Conservation (phyloP, 805 yeast species). For the Barnettozyma salicaria region DNA sequence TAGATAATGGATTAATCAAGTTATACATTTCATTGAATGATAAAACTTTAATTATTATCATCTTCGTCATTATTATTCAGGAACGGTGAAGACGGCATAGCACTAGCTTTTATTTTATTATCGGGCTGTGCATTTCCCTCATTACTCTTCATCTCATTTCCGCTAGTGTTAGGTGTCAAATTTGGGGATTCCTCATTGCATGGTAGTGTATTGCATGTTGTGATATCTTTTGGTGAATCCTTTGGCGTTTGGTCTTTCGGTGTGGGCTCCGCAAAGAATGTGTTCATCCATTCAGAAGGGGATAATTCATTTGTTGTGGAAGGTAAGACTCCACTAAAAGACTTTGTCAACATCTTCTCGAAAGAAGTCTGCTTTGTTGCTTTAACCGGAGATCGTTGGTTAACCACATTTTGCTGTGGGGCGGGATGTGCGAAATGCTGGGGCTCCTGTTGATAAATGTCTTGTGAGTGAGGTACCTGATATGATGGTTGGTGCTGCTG, state of each 20-base stretch:
- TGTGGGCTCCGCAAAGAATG: slow-evolving; percentile 23
- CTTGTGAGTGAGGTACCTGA: neutral
- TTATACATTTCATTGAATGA: too few relatives aligned
- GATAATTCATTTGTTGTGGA: slow-evolving; percentile 14
- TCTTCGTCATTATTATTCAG: too few relatives aligned
- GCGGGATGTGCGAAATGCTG: neutral
- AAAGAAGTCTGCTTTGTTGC: slow-evolving; percentile 30
- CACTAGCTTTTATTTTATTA: slow-evolving; percentile 10
- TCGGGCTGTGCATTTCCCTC: neutral
- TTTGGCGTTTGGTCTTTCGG: slow-evolving; percentile 22
- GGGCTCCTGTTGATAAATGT: neutral
- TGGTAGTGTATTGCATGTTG: slow-evolving; percentile 28
- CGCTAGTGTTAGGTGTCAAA: neutral
- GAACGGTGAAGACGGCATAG: slow-evolving; percentile 23
- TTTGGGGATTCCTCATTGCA: slow-evolving; percentile 19
- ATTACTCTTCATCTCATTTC: neutral
- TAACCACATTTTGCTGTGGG: neutral
- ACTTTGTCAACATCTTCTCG: slow-evolving; percentile 35
- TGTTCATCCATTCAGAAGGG: slow-evolving; percentile 26
- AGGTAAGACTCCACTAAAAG: slow-evolving; percentile 27
- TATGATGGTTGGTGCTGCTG: slow-evolving; percentile 1
- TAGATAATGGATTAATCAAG: too few relatives aligned
- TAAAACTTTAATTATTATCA: too few relatives aligned
- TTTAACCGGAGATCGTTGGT: slow-evolving; percentile 3
- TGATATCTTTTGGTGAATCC: slow-evolving; percentile 27